A percentile compares a stretch with the other conserved stretches of the same genome.
These are phyloP conservation scores for Alternaria atra DNA, from an alignment of 2,329 filamentous ascomycete genomes.

Conservation along the genomic window DNA sequence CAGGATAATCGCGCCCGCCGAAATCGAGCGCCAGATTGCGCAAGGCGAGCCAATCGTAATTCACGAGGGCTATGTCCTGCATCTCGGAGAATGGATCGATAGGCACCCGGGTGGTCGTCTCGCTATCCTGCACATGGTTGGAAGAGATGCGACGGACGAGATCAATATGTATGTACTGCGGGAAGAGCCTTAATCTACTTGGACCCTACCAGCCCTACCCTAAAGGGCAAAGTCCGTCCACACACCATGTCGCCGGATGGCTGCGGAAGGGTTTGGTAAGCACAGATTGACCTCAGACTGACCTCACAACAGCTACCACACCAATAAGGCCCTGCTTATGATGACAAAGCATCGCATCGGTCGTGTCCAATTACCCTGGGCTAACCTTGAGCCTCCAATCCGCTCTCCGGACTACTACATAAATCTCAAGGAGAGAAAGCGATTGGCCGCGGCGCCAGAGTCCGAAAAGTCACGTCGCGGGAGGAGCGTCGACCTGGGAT, in stretches of 20 bases:
- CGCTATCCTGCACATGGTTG: constrained; percentile 69
- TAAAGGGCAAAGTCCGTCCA: constrained; percentile 14
- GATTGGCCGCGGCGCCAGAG: constrained; percentile 8
- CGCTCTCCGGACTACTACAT: constrained; percentile 57
- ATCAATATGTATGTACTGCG: constrained; percentile 63
- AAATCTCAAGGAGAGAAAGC: constrained; percentile 29
- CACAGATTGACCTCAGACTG: constrained; percentile 31
- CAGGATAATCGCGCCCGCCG: constrained; percentile 54
- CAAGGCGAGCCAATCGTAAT: constrained; percentile 66
- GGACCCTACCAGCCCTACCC: constrained; percentile 10
- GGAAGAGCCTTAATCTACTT: constrained; percentile 3
- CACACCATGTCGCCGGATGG: constrained; percentile 12
- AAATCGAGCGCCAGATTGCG: constrained; percentile 63
- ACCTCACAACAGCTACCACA: constrained; percentile 64
- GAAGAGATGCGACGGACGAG: constrained; percentile 67
- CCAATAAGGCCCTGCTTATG: constrained; percentile 60
- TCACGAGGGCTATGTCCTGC: constrained; percentile 63
- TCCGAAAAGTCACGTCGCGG: constrained; percentile 23
- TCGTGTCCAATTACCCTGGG: constrained; percentile 64
- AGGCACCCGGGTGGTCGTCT: constrained; percentile 68
- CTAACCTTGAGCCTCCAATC: constrained; percentile 68
- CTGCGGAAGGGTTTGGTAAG: constrained; percentile 20
- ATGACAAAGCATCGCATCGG: constrained; percentile 71
- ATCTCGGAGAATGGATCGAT: constrained; percentile 66
- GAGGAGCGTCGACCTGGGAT: constrained; percentile 41